phyloP scores from a whole-genome alignment of 2,329 filamentous ascomycete species.

The Fusarium circinatum region DNA sequence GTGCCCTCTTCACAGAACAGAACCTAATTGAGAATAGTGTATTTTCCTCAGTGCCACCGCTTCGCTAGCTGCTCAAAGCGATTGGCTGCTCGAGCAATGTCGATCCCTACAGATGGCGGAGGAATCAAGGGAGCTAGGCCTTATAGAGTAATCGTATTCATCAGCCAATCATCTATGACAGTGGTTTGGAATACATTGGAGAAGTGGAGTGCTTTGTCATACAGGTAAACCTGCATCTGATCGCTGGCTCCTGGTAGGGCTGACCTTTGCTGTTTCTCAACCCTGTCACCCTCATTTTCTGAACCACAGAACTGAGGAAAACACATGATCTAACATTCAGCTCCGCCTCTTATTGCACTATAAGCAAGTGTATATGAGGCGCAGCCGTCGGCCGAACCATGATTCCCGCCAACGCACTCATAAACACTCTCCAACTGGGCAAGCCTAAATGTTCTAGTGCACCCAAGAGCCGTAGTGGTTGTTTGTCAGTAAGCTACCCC shows the following conservation, averaged over 20 bases:
- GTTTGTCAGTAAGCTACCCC: background rate
- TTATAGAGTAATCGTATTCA: background rate
- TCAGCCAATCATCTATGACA: background rate
- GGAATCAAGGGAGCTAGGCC: background rate
- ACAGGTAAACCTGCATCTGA: background rate
- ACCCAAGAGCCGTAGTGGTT: background rate
- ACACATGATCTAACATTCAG: no score
- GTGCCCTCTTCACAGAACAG: background rate
- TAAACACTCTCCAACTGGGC: background rate
- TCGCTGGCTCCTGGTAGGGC: background rate
- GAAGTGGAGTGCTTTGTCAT: background rate
- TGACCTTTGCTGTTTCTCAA: background rate
- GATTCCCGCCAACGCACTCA: background rate
- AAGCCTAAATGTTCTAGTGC: background rate
- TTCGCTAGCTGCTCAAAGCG: background rate
- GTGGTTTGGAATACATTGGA: background rate
- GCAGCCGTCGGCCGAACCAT: background rate
- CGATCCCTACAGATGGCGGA: background rate
- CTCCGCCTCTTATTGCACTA: background rate
- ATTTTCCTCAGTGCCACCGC: background rate
- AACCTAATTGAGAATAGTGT: background rate
- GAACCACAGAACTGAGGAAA: background rate
- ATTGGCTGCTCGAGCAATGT: background rate
- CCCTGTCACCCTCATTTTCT: background rate
- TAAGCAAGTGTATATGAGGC: background rate